phyloP scores from a whole-genome alignment of 768 basidiomycete genomes.

The Mycena galericulata region DNA sequence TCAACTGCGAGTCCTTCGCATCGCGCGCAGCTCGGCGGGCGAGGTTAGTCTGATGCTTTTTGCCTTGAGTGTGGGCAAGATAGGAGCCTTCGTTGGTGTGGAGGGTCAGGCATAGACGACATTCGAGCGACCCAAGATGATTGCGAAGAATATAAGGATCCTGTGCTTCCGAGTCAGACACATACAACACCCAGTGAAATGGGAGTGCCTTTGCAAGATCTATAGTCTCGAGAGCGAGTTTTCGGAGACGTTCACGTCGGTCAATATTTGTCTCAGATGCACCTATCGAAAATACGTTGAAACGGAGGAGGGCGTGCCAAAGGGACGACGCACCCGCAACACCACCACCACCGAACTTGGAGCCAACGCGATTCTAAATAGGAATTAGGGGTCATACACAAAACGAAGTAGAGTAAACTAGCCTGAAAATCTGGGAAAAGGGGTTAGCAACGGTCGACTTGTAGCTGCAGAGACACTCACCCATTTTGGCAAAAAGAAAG shows the following conservation, averaged over 20 bases:
- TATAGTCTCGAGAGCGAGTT: slow-evolving; percentile 96
- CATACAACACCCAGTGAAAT: background rate
- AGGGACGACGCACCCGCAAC: slow-evolving; percentile 84
- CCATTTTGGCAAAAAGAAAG: slow-evolving; percentile 39
- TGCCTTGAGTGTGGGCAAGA: slow-evolving; percentile 98
- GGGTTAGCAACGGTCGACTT: background rate
- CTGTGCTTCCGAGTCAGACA: slow-evolving; percentile 51
- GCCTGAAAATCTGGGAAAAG: slow-evolving; percentile 75
- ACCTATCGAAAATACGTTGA: too few relatives aligned
- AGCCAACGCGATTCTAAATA: slow-evolving; percentile 89
- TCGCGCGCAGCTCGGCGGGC: slow-evolving; percentile 97
- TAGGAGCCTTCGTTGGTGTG: slow-evolving; percentile 99
- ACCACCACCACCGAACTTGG: slow-evolving; percentile 96
- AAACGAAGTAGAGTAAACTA: slow-evolving; percentile 28
- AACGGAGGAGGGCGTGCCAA: too few relatives aligned
- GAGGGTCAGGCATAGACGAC: slow-evolving; percentile 95
- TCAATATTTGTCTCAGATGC: slow-evolving; percentile 95
- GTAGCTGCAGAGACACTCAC: slow-evolving; percentile 37
- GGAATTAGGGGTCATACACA: slow-evolving; percentile 29
- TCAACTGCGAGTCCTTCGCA: slow-evolving; percentile 92
- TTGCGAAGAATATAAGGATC: slow-evolving; percentile 99
- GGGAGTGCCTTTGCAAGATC: slow-evolving; percentile 91
- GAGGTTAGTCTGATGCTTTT: slow-evolving; percentile 99
- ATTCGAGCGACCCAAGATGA: slow-evolving; percentile 98
- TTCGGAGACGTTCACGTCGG: slow-evolving; percentile 91